phyloP scores from a whole-genome alignment of 148 eudicot species.

The Arctostaphylos glauca region DNA sequence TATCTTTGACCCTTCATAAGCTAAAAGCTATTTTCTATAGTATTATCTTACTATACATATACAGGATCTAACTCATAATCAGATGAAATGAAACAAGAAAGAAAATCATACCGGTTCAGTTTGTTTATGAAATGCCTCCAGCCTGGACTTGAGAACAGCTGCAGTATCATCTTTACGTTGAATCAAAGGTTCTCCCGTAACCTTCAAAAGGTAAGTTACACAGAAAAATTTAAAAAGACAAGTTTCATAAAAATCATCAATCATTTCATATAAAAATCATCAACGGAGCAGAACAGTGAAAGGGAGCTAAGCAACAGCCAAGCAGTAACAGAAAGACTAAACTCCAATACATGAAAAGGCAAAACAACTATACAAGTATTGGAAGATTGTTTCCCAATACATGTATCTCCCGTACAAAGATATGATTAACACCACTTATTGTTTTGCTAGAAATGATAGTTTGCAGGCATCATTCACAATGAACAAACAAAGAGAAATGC shows the following conservation, averaged over 20 bases:
- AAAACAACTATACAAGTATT: not conserved
- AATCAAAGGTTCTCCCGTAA: conserved; percentile 84
- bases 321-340: conserved; percentile 8
- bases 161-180: conserved; percentile 95
- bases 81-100: conserved; percentile 11
- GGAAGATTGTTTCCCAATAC: not conserved
- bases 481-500: not conserved
- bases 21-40: not conserved
- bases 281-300: not conserved
- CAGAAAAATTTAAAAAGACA: not conserved
- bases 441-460: no score
- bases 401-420: not conserved
- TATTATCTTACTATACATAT: not conserved
- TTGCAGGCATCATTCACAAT: no score
- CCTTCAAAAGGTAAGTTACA: conserved; percentile 30
- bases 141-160: conserved; percentile 80
- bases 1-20: no score
- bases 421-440: no score
- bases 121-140: conserved; percentile 66
- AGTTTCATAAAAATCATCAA: not conserved
- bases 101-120: conserved; percentile 61
- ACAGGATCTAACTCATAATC: not conserved
- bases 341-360: not conserved
- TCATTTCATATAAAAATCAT: no score
- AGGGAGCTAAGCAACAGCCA: not conserved